Conservation (phyloP, 306 rosid species). For the Sphenostylis stenocarpa region DNA sequence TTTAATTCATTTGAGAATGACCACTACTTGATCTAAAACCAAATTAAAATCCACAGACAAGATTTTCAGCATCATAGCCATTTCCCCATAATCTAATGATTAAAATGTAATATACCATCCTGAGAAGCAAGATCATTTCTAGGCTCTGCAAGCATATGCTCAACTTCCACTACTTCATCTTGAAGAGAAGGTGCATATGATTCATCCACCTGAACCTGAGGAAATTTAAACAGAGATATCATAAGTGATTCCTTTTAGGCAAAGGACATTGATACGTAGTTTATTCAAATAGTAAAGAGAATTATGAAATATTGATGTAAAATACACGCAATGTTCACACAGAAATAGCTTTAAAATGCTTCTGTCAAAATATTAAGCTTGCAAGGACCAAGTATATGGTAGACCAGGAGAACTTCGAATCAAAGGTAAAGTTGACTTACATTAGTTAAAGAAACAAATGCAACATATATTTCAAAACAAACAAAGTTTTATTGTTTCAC, state of each 20-base stretch:
- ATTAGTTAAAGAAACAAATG: neutral
- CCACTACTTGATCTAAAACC: slow-evolving; percentile 48
- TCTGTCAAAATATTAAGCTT: neutral
- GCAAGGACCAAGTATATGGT: neutral
- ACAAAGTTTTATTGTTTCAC: neutral
- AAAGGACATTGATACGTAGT: neutral
- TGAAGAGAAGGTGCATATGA: slow-evolving; percentile 52
- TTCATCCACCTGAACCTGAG: slow-evolving; percentile 61
- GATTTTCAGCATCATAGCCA: slow-evolving; percentile 45
- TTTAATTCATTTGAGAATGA: slow-evolving; percentile 30
- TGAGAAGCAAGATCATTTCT: slow-evolving; percentile 52
- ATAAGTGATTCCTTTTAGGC: slow-evolving; percentile 15
- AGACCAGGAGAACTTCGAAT: neutral
- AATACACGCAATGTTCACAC: neutral
- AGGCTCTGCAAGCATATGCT: slow-evolving; percentile 64
- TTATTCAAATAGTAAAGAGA: slow-evolving; percentile 5
- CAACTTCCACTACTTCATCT: slow-evolving; percentile 59
- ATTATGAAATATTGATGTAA: neutral
- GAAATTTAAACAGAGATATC: slow-evolving; percentile 16
- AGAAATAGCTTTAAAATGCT: neutral
- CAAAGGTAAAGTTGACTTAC: neutral
- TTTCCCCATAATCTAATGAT: slow-evolving; percentile 46
- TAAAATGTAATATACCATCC: slow-evolving; percentile 50
- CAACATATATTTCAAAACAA: neutral
- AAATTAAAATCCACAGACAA: slow-evolving; percentile 50